Evolutionary conservation across 306 rosid species (phyloP).

Genomic region (Vigna trinervia): DNA sequence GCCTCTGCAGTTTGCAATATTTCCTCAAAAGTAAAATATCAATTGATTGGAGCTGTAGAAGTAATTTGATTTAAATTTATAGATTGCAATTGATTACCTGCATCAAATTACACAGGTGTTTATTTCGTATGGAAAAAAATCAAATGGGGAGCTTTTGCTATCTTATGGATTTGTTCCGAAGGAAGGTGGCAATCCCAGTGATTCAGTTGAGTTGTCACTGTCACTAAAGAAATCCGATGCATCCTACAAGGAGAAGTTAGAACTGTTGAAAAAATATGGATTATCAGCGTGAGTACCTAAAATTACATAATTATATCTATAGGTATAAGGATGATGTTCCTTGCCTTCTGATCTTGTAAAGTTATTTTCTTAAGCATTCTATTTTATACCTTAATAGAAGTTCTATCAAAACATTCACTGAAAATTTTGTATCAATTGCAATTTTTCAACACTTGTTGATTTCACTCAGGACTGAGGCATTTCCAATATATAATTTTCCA

Average conservation of each 20-base stretch:
- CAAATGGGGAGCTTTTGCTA: constrained; percentile 89
- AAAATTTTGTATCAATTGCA: neutral
- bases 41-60: constrained; percentile 11
- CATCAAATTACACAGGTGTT: constrained; percentile 70
- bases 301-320: neutral
- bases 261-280: constrained; percentile 70
- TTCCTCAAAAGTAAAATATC: constrained; percentile 20
- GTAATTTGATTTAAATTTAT: neutral
- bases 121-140: constrained; percentile 93
- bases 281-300: constrained; percentile 68
- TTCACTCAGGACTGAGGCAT: neutral
- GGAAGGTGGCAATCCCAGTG: constrained; percentile 91
- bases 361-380: neutral
- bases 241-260: constrained; percentile 74
- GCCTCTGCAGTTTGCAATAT: constrained; percentile 8
- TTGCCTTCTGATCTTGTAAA: constrained; percentile 9
- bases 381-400: neutral
- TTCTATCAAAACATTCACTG: neutral
- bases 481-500: constrained; percentile 14
- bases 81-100: constrained; percentile 42
- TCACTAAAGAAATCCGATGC: constrained; percentile 77
- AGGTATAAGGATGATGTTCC: constrained; percentile 18
- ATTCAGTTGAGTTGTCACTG: constrained; percentile 83
- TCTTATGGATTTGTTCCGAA: constrained; percentile 95
- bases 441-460: neutral